Base-by-base conservation (phyloP, 768 basidiomycete species). In the Ramaria sp. region DNA sequence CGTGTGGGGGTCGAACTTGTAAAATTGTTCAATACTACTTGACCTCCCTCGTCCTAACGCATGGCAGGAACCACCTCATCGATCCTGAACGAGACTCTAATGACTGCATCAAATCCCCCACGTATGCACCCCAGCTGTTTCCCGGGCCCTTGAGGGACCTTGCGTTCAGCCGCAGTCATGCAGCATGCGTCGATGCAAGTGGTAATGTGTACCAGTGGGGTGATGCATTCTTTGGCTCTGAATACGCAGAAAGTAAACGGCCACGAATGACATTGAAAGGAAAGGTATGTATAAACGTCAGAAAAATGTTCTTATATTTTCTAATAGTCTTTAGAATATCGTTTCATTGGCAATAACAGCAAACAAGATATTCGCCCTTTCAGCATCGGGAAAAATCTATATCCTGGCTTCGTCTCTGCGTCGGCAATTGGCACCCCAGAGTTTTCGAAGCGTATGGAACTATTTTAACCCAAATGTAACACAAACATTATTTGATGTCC, bases 201-300 rank as follows among this genome's bases (percentile, higher is more conserved):
- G 90, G 89, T 24, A 83, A 93, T 60, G 82, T 89, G 2, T 85
- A 88, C 61, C 87, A 90, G 60, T 92, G 88, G 88, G 88, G 88
- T 0, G 72, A 74, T 39, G 82, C 77, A 0, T 85, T 81, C 65
- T 74, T 73, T 58, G 72, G 72, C 15, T 58, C 63, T 9, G 45
- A 50, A 25, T 41, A 58, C 15, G 58, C 66, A 59, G 56, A 63
- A 30, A 58, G 58, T 5, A 59, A 61, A 24, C 59, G 57, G 27
- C 83, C 83, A 5, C 73, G 68, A 27, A 66, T 74, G 42, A 84
- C 83, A 0, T 63, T 88, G 45, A 73, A 72, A 53, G 83, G 80
- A 56, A 85, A 86, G 72, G 87, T 83, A 59, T 20, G 71, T 57
- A n/a, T 32, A 37, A 27, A 32, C 20, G 24, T 32, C 30, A 38